phyloP scores from a whole-genome alignment of 2,329 filamentous ascomycete genomes.

The Fusarium camptoceras region DNA sequence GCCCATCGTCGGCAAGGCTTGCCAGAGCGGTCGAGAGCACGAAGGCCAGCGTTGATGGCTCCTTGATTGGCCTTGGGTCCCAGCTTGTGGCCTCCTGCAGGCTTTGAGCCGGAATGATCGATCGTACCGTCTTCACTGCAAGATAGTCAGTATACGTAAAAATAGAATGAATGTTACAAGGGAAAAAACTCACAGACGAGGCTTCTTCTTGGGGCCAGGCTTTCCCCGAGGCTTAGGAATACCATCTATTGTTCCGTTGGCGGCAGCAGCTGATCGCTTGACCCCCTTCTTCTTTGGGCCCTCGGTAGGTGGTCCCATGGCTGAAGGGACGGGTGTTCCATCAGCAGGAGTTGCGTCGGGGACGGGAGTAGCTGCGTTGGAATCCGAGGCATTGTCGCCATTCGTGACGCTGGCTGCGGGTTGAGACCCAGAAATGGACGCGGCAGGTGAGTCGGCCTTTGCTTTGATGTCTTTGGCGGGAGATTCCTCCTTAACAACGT shows the following conservation, averaged over 20 bases:
- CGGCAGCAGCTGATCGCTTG: slow-evolving; percentile 74
- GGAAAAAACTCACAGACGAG: slow-evolving; percentile 80
- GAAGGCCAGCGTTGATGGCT: slow-evolving; percentile 95
- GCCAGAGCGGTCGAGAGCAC: slow-evolving; percentile 91
- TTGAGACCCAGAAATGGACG: slow-evolving; percentile 50
- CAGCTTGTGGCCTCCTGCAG: slow-evolving; percentile 78
- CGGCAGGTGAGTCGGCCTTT: slow-evolving; percentile 58
- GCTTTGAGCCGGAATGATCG: slow-evolving; percentile 66
- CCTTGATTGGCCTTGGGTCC: slow-evolving; percentile 97
- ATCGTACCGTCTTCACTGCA: slow-evolving; percentile 71
- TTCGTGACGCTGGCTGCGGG: slow-evolving; percentile 56
- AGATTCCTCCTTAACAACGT: slow-evolving; percentile 58
- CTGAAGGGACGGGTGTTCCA: slow-evolving; percentile 65
- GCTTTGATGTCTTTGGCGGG: slow-evolving; percentile 54
- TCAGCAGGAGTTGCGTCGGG: slow-evolving; percentile 60
- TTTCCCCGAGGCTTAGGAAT: slow-evolving; percentile 81
- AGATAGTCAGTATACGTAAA: slow-evolving; percentile 46
- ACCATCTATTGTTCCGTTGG: slow-evolving; percentile 71
- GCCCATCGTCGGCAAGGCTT: slow-evolving; percentile 94
- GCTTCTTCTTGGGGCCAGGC: slow-evolving; percentile 97
- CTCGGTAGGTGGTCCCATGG: slow-evolving; percentile 70
- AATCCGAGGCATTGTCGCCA: slow-evolving; percentile 69
- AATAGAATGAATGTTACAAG: not conserved
- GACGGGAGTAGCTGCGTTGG: slow-evolving; percentile 69
- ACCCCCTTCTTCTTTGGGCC: slow-evolving; percentile 80